phyloP scores from a whole-genome alignment of 768 basidiomycete species.

The Lactarius quietus region DNA sequence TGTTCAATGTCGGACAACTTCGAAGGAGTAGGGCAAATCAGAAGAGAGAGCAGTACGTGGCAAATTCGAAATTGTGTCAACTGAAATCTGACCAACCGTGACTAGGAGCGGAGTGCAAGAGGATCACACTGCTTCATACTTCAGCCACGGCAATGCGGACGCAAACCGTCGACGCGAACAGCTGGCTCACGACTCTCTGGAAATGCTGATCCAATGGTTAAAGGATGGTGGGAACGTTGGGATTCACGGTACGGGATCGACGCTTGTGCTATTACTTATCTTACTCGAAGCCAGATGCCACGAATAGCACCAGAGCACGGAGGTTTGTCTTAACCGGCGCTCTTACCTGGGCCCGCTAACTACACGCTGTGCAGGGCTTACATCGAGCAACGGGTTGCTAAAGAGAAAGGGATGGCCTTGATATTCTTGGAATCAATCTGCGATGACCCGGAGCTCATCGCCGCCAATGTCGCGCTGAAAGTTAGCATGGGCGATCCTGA shows the following conservation, averaged over 20 bases:
- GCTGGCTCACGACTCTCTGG: slow-evolving; percentile 87
- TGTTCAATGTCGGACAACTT: slow-evolving; percentile 97
- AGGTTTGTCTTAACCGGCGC: slow-evolving; percentile 45
- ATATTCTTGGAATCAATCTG: slow-evolving; percentile 96
- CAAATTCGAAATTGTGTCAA: background rate
- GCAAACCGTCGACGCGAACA: slow-evolving; percentile 75
- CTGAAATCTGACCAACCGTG: slow-evolving; percentile 1
- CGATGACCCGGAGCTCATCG: slow-evolving; percentile 90
- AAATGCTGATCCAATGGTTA: slow-evolving; percentile 93
- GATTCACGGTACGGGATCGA: slow-evolving; percentile 71
- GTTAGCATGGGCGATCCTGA: slow-evolving; percentile 97
- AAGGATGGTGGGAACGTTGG: slow-evolving; percentile 96
- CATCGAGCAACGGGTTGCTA: slow-evolving; percentile 77
- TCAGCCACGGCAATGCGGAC: slow-evolving; percentile 79
- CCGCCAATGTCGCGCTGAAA: slow-evolving; percentile 94
- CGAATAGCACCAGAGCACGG: slow-evolving; percentile 80
- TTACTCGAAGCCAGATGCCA: slow-evolving; percentile 65
- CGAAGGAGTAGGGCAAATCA: slow-evolving; percentile 81
- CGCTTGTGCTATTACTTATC: background rate
- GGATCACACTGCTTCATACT: slow-evolving; percentile 88
- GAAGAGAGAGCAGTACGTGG: slow-evolving; percentile 64
- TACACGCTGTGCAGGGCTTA: slow-evolving; percentile 52
- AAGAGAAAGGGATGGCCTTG: slow-evolving; percentile 81
- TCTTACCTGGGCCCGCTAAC: background rate
- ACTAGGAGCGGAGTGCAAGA: slow-evolving; percentile 77